Base-by-base conservation (phyloP, 768 basidiomycete genomes). In the Phlebiopsis flavidoalba region DNA sequence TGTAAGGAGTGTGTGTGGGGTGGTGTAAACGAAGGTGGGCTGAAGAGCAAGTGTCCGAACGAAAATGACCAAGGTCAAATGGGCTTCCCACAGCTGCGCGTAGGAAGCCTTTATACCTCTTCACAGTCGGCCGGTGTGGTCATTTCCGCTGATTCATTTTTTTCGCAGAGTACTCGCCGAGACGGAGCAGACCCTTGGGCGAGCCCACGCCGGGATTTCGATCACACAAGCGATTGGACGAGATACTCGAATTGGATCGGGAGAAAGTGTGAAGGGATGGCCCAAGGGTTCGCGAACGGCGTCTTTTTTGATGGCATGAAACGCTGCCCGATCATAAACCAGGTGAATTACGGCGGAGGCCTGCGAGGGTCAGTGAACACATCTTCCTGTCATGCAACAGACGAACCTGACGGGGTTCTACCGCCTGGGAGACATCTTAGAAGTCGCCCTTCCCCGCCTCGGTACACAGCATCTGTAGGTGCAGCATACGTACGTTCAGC, bases 1-100 rank as follows among this genome's bases (percentile, higher is more conserved):
- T 35, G 59, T 43, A 76, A 71, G 36, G 73, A 75, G 59, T 60
- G 74, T 72, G 59, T 60, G 74, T 72, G 65, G 62, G 66, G 61
- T 61, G 63, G 26, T 58, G 35, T 33, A 24, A 33, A 21, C 22
- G 24, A 71, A 22, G 54, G 43, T 21, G 31, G 33, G 49, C n/a
- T 36, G 26, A n/a, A 43, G 21, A 14, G 10, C 26, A 22, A 52
- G 50, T 24, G 50, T 52, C 50, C 26, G 17, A 31, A 31, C 21
- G 31, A 54, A 14, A 14, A 8, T 55, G 54, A 55, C 54, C 17
- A 31, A 22, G 6, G 14, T 36, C 37, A 36, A 55, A 45, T 55
- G 54, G 21, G 11, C 37, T 43, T n/a, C 22, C 22, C 4, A n/a
- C 40, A 3, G 36, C 21, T 12, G 21, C 15, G 15, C 7, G 19